Conservation (phyloP, 768 basidiomycete species). For the Termitomyces sp. region DNA sequence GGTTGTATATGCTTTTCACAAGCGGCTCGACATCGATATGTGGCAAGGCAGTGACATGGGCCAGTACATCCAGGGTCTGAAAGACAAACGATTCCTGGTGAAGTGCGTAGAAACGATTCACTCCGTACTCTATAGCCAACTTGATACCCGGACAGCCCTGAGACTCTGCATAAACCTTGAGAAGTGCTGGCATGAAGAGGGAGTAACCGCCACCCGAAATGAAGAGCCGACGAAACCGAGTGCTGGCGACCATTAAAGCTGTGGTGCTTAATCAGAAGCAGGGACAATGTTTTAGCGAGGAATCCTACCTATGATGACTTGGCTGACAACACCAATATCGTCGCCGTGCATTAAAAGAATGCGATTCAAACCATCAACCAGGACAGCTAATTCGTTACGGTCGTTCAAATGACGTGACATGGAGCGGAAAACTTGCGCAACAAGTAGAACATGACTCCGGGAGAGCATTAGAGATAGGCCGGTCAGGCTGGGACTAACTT, state of each 20-base stretch:
- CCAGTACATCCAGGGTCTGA: slow-evolving; percentile 63
- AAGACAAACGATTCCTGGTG: slow-evolving; percentile 74
- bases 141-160: slow-evolving; percentile 54
- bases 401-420: slow-evolving; percentile 72
- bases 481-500: slow-evolving; percentile 21
- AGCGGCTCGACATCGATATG: slow-evolving; percentile 47
- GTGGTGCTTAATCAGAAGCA: slow-evolving; percentile 3
- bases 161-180: slow-evolving; percentile 68
- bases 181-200: slow-evolving; percentile 68
- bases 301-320: slow-evolving; percentile 63
- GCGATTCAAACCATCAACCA: slow-evolving; percentile 69
- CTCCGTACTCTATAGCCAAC: slow-evolving; percentile 65
- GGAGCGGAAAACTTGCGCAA: slow-evolving; percentile 67
- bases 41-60: slow-evolving; percentile 49
- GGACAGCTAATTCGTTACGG: slow-evolving; percentile 58
- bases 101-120: slow-evolving; percentile 68
- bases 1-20: slow-evolving; percentile 49
- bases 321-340: slow-evolving; percentile 75
- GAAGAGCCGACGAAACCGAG: slow-evolving; percentile 74
- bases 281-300: background rate
- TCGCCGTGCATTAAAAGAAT: slow-evolving; percentile 65
- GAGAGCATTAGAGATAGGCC: slow-evolving; percentile 60
- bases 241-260: slow-evolving; percentile 75
- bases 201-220: slow-evolving; percentile 68
- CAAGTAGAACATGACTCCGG: slow-evolving; percentile 63